Percentiles rank a stretch among this genome's conserved stretches.
Conservation (phyloP, 2,329 filamentous ascomycete species). For the Hypoxylon sp. region DNA sequence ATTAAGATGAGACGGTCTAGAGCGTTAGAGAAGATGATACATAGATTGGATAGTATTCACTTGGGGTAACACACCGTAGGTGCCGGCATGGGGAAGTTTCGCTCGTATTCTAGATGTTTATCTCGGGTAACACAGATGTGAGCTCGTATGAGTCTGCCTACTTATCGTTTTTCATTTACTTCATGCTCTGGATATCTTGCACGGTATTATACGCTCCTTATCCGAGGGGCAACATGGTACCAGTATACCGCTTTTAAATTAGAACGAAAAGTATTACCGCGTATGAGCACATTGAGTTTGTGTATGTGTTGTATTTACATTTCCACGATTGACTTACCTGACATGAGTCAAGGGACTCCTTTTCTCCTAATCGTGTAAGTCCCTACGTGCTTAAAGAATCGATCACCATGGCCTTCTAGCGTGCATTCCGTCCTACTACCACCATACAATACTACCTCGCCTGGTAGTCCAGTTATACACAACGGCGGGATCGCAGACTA, state of each 20-base stretch:
- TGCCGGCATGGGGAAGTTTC: not conserved
- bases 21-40: not conserved
- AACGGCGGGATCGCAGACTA: not conserved
- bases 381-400: slow-evolving; percentile 8
- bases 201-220: slow-evolving; percentile 2
- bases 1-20: not conserved
- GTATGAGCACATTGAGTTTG: slow-evolving; percentile 4
- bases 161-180: slow-evolving; percentile 8
- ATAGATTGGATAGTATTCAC: not conserved
- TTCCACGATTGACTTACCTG: slow-evolving; percentile 29
- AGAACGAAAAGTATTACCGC: slow-evolving; percentile 10
- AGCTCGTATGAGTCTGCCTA: slow-evolving; percentile 1
- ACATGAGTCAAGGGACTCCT: not conserved
- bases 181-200: not conserved
- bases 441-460: slow-evolving; percentile 6
- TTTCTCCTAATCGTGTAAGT: slow-evolving; percentile 3
- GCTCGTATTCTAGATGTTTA: slow-evolving; percentile 1
- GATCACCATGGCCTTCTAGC: slow-evolving; percentile 12
- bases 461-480: not conserved
- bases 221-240: slow-evolving; percentile 4
- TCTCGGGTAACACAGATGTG: slow-evolving; percentile 7
- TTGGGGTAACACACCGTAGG: not conserved
- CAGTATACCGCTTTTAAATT: not conserved
- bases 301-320: slow-evolving; percentile 18
- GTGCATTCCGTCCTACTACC: slow-evolving; percentile 5